Evolutionary conservation across 1,284 basidiomycete species (phyloP), one percentile per base, ranked within the genome.

Genomic region (Papiliotrema terrestris): DNA sequence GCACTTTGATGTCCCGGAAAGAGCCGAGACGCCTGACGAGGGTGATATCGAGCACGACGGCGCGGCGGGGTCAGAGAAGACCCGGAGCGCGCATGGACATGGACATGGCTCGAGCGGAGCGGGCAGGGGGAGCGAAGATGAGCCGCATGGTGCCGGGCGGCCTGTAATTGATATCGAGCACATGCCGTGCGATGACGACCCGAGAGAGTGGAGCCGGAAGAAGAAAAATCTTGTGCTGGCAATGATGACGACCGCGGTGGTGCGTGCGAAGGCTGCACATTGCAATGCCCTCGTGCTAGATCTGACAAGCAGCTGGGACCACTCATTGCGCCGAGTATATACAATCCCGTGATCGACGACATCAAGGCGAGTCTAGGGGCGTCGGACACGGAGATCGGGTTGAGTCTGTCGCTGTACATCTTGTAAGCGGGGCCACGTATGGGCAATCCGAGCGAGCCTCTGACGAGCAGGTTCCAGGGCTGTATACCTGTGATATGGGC

Each of bases 381-480:
- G 0, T 84, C 82, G 0, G 80, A 83, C 46, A 77, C 81, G 2
- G 80, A 89, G 60, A 85, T 94, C 53, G 87, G 88, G 51, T 79
- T 87, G 66, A 85, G 83, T 61, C 72, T 93, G 9, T 85, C 87
- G 1, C 65, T 89, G 14, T 94, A 89, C 74, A 91, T 93, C 62
- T 76, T 89, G 20, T 72, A 39, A 65, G 69, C 63, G 29, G 29
- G 29, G 6, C 29, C 11, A 11, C 15, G 8, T 41, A 19, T 13
- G 19, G n/a, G 19, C 15, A n/a, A 5, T n/a, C 17, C 2, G 4
- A 11, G 8, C 14, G 11, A 22, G 29, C 11, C 29, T 32, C 29
- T 32, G 29, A 32, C 11, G 20, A 35, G 26, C 51, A 72, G 70
- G 20, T 67, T 74, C 41, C 74, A 76, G 61, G 75, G 75, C 6